These are phyloP conservation scores for Cystobasidium onofrii DNA, from an alignment of 768 basidiomycete genomes.

Conservation along the genomic window DNA sequence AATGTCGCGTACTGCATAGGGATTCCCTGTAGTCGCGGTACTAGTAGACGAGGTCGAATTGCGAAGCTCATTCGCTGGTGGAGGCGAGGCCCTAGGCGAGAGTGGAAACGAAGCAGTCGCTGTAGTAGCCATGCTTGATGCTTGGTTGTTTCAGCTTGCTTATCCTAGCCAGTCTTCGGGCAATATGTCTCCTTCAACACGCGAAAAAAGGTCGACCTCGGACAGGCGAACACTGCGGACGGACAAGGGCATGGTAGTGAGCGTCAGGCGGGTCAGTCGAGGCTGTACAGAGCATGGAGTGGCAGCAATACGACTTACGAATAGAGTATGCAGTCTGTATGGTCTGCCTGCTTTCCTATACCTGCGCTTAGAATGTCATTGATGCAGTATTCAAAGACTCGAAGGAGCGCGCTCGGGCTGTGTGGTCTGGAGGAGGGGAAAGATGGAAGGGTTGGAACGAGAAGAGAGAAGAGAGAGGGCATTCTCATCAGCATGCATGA, in stretches of 20 bases:
- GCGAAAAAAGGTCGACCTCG: not conserved
- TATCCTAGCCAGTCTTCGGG: not conserved
- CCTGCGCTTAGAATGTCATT: too few relatives aligned
- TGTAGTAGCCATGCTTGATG: not conserved
- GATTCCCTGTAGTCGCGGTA: not conserved
- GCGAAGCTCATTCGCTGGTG: not conserved
- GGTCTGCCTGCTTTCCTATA: too few relatives aligned
- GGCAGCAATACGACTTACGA: too few relatives aligned
- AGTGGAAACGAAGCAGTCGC: not conserved
- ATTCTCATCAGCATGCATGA: too few relatives aligned
- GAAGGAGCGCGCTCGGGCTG: too few relatives aligned
- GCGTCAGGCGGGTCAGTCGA: not conserved
- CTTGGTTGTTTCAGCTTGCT: not conserved
- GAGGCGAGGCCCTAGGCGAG: not conserved
- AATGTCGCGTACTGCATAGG: not conserved
- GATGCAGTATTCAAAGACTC: too few relatives aligned
- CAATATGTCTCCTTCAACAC: too few relatives aligned
- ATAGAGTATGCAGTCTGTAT: too few relatives aligned
- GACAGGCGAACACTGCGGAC: not conserved
- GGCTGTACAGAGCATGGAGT: not conserved
- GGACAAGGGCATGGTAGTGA: not conserved
- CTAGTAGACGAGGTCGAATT: not conserved
- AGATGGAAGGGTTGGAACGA: too few relatives aligned
- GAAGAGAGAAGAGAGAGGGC: not conserved
- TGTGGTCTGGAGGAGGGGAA: not conserved